Evolutionary conservation across 1,284 basidiomycete genomes (phyloP).

Genomic region (Microbotryum saponariae): DNA sequence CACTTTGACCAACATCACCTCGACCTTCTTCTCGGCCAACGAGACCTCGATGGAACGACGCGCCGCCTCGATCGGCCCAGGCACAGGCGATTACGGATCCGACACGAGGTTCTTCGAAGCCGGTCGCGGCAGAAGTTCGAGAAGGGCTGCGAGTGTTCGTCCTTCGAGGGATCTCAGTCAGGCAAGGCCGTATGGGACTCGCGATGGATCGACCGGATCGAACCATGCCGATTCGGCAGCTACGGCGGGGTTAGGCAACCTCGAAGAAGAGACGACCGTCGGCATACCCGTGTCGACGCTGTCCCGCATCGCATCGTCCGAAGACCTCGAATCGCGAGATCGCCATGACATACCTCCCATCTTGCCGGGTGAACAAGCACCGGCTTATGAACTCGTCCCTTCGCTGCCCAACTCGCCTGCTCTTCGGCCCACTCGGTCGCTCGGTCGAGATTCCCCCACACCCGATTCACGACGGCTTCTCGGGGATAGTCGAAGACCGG

Average conservation of each 20-base stretch:
- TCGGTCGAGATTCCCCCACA: background rate
- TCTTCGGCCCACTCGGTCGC: slow-evolving; percentile 5
- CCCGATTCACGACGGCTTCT: background rate
- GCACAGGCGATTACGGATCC: slow-evolving; percentile 40
- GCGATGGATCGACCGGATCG: slow-evolving; percentile 3
- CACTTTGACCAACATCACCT: slow-evolving; percentile 62
- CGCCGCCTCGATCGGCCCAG: slow-evolving; percentile 72
- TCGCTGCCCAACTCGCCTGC: slow-evolving; percentile 5
- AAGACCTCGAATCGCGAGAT: slow-evolving; percentile 3
- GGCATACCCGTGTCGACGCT: slow-evolving; percentile 3
- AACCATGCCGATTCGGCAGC: background rate
- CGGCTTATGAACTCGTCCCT: slow-evolving; percentile 27
- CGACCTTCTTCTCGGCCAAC: slow-evolving; percentile 62
- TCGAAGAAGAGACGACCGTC: background rate
- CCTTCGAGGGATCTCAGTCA: slow-evolving; percentile 24
- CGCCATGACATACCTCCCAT: slow-evolving; percentile 9
- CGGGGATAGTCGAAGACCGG: background rate
- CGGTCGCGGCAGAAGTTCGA: slow-evolving; percentile 6
- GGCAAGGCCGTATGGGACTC: slow-evolving; percentile 18
- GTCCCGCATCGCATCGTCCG: slow-evolving; percentile 21
- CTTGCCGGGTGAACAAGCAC: slow-evolving; percentile 23
- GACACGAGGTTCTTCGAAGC: slow-evolving; percentile 5
- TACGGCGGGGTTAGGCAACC: background rate
- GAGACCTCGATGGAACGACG: slow-evolving; percentile 44
- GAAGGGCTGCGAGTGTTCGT: slow-evolving; percentile 22